Evolutionary conservation across 2,329 filamentous ascomycete genomes (phyloP).

Genomic region (Teratosphaeria gauchensis): DNA sequence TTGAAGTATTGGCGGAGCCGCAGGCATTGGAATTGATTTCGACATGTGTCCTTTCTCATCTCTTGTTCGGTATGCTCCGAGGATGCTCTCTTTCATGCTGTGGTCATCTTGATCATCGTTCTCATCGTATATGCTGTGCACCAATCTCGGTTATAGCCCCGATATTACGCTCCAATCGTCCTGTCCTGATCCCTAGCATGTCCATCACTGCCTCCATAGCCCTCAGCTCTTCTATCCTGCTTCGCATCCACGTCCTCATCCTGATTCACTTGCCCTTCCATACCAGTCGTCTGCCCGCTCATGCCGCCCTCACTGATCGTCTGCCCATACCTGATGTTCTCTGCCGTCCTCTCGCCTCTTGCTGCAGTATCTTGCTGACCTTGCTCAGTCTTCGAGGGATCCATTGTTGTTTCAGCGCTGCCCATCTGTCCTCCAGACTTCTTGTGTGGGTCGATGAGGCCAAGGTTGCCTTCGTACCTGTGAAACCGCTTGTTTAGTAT

Average conservation of each 20-base stretch:
- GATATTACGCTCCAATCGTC: constrained; percentile 38
- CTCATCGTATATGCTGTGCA: background rate
- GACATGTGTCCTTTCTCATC: background rate
- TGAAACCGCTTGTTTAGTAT: background rate
- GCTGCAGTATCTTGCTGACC: constrained; percentile 26
- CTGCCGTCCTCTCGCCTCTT: constrained; percentile 37
- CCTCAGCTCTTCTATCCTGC: constrained; percentile 27
- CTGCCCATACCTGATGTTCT: constrained; percentile 48
- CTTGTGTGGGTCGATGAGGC: constrained; percentile 38
- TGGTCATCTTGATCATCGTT: background rate
- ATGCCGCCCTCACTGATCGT: constrained; percentile 41
- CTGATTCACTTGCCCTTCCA: background rate
- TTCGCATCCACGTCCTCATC: background rate
- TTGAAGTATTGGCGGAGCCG: background rate
- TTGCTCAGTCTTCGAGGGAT: constrained; percentile 21
- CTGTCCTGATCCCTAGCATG: constrained; percentile 32
- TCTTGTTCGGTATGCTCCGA: background rate
- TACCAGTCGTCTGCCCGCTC: background rate
- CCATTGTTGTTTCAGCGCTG: constrained; percentile 17
- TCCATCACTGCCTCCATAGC: constrained; percentile 23
- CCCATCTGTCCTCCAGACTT: constrained; percentile 51
- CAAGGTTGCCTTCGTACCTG: constrained; percentile 50
- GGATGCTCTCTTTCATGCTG: background rate
- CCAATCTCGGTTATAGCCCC: background rate
- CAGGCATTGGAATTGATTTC: background rate